Evolutionary conservation across 2,329 filamentous ascomycete species (phyloP).

Genomic region (Colletotrichum paranaense): DNA sequence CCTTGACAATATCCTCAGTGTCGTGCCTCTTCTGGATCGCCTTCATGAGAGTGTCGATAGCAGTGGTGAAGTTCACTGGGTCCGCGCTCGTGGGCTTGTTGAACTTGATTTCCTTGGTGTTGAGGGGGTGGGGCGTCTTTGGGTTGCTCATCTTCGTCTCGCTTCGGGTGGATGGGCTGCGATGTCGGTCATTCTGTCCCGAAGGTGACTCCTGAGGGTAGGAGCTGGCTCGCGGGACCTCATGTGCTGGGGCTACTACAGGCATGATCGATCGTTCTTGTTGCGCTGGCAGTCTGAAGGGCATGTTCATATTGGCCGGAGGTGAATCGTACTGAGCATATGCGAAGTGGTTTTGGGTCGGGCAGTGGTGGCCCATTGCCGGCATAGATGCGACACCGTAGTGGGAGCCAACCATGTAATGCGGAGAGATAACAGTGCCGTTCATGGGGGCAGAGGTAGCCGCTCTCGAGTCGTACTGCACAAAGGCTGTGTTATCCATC

Average conservation of each 20-base stretch:
- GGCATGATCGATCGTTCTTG: constrained; percentile 43
- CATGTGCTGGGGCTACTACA: constrained; percentile 16
- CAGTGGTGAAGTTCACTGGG: constrained; percentile 78
- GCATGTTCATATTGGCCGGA: constrained; percentile 46
- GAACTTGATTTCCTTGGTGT: constrained; percentile 54
- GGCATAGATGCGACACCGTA: constrained; percentile 58
- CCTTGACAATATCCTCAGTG: constrained; percentile 43
- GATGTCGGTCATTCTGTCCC: constrained; percentile 19
- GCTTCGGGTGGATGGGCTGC: constrained; percentile 30
- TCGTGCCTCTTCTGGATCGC: constrained; percentile 79
- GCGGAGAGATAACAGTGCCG: constrained; percentile 55
- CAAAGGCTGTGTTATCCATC: constrained; percentile 58
- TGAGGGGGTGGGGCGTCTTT: constrained; percentile 36
- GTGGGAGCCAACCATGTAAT: constrained; percentile 58
- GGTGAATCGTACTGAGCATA: constrained; percentile 56
- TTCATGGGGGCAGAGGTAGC: constrained; percentile 51
- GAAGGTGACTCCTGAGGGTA: constrained; percentile 27
- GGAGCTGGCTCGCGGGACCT: constrained; percentile 29
- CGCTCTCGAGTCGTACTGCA: constrained; percentile 61
- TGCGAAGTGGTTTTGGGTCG: constrained; percentile 54
- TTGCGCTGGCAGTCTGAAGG: constrained; percentile 43
- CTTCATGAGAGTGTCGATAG: constrained; percentile 90
- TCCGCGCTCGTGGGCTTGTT: constrained; percentile 60
- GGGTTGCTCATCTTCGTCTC: constrained; percentile 27
- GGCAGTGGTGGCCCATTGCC: constrained; percentile 54